These are phyloP conservation scores for Knoxdaviesia capensis DNA, from an alignment of 2,329 filamentous ascomycete genomes.

Conservation along the genomic window DNA sequence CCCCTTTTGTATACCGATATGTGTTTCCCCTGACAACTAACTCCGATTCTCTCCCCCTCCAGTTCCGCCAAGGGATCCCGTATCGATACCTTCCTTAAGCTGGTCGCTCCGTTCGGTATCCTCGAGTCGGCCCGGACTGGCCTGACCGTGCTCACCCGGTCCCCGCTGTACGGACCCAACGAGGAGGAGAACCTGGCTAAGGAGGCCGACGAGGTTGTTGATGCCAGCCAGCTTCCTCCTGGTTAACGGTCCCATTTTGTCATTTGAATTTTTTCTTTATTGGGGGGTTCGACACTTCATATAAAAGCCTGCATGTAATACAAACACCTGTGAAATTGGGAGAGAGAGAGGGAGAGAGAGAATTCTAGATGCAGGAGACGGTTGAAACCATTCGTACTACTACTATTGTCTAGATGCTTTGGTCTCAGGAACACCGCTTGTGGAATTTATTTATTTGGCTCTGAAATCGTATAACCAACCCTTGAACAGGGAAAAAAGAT, in stretches of 20 bases:
- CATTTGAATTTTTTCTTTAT: conserved; percentile 3
- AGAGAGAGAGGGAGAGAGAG: background rate
- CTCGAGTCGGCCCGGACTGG: conserved; percentile 90
- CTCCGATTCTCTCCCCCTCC: conserved; percentile 2
- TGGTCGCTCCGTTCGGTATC: conserved; percentile 86
- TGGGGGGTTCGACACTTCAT: conserved; percentile 75
- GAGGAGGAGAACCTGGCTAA: conserved; percentile 54
- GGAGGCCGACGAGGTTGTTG: conserved; percentile 87
- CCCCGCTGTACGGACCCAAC: conserved; percentile 57
- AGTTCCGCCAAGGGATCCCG: conserved; percentile 81
- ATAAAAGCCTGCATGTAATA: conserved; percentile 50
- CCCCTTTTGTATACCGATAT: background rate
- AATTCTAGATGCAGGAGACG: background rate
- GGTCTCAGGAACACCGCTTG: background rate
- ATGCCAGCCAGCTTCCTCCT: conserved; percentile 81
- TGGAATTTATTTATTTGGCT: too few relatives aligned
- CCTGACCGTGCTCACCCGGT: conserved; percentile 89
- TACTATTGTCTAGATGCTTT: background rate
- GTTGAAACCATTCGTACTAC: background rate
- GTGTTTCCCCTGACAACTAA: conserved; percentile 7
- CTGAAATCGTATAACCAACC: too few relatives aligned
- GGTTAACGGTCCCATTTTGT: conserved; percentile 32
- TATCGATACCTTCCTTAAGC: conserved; percentile 95
- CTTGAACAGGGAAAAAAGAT: too few relatives aligned
- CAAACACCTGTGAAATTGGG: background rate